A percentile compares a stretch with the other conserved stretches of the same genome.
phyloP scores from a whole-genome alignment of 371 early-diverging fungal species.

The Apophysomyces elegans region DNA sequence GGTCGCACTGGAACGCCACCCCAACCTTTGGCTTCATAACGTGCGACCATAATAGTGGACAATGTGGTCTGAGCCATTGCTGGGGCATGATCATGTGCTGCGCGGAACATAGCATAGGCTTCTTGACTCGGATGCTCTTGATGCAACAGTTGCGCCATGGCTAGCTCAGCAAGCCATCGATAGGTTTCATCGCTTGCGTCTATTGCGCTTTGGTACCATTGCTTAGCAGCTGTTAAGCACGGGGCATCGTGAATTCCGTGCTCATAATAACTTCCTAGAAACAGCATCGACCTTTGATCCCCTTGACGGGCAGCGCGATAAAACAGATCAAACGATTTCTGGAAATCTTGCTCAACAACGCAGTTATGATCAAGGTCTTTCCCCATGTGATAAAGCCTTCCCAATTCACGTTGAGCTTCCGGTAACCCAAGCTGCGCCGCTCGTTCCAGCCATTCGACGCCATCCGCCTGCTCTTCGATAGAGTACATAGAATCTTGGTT shows the following conservation, averaged over 20 bases:
- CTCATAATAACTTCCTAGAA: conserved; percentile 45
- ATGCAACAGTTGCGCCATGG: conserved; percentile 26
- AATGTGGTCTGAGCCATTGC: conserved; percentile 11
- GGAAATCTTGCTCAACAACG: conserved; percentile 38
- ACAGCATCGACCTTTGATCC: conserved; percentile 40
- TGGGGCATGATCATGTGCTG: conserved; percentile 15
- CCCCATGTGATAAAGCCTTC: conserved; percentile 39
- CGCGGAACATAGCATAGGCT: conserved; percentile 19
- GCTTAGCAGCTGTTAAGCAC: conserved; percentile 25
- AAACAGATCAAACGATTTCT: conserved; percentile 42
- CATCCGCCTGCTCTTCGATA: conserved; percentile 16
- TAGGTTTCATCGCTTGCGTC: conserved; percentile 14
- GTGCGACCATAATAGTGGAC: conserved; percentile 31
- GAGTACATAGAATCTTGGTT: conserved; percentile 7
- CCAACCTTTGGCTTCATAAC: conserved; percentile 47
- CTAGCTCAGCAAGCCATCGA: conserved; percentile 27
- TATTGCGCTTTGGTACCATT: conserved; percentile 39
- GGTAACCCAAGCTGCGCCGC: conserved; percentile 33
- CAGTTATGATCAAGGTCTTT: conserved; percentile 11
- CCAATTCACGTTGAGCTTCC: conserved; percentile 40
- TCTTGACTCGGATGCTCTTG: conserved; percentile 17
- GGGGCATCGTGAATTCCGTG: conserved; percentile 45
- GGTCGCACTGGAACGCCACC: conserved; percentile 18
- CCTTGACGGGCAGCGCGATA: conserved; percentile 40
- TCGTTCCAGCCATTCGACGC: conserved; percentile 27